phyloP scores from a whole-genome alignment of 2,329 filamentous ascomycete species.

The Verticillium tricorpus region DNA sequence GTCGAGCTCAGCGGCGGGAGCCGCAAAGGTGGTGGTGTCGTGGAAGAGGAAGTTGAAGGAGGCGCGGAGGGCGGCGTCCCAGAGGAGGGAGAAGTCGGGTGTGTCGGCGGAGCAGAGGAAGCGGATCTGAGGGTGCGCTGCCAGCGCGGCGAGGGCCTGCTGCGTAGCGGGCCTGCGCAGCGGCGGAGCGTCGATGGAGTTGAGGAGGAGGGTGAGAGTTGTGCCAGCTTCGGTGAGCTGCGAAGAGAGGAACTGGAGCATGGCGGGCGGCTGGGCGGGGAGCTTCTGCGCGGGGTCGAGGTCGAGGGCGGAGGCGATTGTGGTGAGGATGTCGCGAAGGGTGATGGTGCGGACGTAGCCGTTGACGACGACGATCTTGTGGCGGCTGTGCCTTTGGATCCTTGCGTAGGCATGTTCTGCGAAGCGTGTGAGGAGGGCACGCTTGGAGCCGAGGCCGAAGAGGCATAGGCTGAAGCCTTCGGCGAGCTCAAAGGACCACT shows the following conservation, averaged over 20 bases:
- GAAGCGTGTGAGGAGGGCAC: conserved; percentile 68
- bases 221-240: conserved; percentile 48
- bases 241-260: conserved; percentile 62
- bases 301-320: conserved; percentile 60
- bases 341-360: conserved; percentile 69
- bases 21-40: conserved; percentile 84
- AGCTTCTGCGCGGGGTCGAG: conserved; percentile 47
- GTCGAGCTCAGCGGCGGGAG: conserved; percentile 68
- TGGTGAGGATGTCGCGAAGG: conserved; percentile 64
- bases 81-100: conserved; percentile 80
- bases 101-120: conserved; percentile 82
- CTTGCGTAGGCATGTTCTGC: conserved; percentile 62
- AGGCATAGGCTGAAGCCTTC: conserved; percentile 86
- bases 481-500: conserved; percentile 88
- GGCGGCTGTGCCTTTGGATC: conserved; percentile 27
- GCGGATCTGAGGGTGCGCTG: conserved; percentile 65
- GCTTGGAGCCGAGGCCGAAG: conserved; percentile 91
- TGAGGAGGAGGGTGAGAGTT: conserved; percentile 65
- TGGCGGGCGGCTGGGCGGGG: conserved; percentile 59
- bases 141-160: conserved; percentile 69
- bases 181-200: conserved; percentile 78
- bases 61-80: conserved; percentile 81
- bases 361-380: conserved; percentile 78
- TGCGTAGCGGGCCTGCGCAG: conserved; percentile 70
- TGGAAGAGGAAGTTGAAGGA: conserved; percentile 87